Evolutionary conservation across 2,329 filamentous ascomycete genomes (phyloP), one percentile per base, ranked within the genome.

Genomic region (Aureobasidium zeae): DNA sequence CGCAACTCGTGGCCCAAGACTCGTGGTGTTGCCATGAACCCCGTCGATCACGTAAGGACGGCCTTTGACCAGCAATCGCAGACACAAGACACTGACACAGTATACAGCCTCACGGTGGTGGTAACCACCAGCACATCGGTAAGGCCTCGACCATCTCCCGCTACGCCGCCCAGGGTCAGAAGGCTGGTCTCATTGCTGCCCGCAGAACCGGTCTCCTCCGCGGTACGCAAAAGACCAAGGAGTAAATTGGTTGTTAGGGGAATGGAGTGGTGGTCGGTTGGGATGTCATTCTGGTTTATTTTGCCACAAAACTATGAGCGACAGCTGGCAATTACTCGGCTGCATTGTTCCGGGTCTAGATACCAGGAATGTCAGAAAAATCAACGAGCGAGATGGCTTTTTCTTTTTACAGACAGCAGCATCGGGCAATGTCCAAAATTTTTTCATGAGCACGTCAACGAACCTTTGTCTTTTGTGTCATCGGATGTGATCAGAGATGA

Each of bases 21-120:
- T 79, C 89, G 91, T 91, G 91, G 91, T 95, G 91, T 98, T 83
- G 91, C 91, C 73, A 98, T 98, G 91, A 98, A 98, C 78, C 91
- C 91, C 64, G 91, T 98, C 65, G 91, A 98, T 76, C 91, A 98
- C 81, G 71, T 74, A 73, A 67, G 72, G 56, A 29, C 21, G n/a
- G 8, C 13, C 12, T 13, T 10, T 21, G 15, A 7, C 12, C 26
- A 15, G 24, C 46, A 36, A 33, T 37, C 43, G 20, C 50, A 53
- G 59, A 44, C 56, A 52, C 41, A 55, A 29, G 29, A 46, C 34
- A 47, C 61, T 64, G 48, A 64, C 55, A 47, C 9, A 33, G 37
- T 46, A 28, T 24, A 48, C 44, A 65, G 63, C 70, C 70, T 61
- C 70, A 73, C 67, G 70, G 70, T 69, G 70, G 70, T 72, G 89